Evolutionary conservation across 2,329 filamentous ascomycete genomes (phyloP).

Genomic region (Penicillium sp.): DNA sequence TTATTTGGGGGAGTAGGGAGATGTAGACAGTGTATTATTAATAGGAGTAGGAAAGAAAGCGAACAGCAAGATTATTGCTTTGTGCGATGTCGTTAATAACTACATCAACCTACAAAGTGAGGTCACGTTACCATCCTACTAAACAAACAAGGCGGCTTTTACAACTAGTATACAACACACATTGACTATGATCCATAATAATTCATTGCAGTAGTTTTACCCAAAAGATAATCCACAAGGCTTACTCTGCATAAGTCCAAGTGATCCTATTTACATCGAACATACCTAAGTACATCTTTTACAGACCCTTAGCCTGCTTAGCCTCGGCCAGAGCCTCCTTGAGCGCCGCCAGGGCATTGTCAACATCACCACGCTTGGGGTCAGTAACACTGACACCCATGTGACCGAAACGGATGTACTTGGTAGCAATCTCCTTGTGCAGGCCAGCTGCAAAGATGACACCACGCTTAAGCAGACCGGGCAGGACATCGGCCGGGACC

Average conservation of each 20-base stretch:
- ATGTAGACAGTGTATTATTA: neutral
- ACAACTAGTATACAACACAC: neutral
- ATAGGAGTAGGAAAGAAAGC: neutral
- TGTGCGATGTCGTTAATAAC: neutral
- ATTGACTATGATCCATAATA: conserved; percentile 6
- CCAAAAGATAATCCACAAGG: neutral
- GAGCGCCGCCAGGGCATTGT: conserved; percentile 77
- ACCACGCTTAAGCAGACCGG: conserved; percentile 79
- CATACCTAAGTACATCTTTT: conserved; percentile 8
- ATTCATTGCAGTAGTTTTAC: conserved; percentile 6
- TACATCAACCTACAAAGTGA: neutral
- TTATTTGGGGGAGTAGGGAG: neutral
- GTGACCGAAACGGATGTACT: conserved; percentile 94
- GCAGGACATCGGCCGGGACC: conserved; percentile 77
- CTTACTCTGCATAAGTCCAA: neutral
- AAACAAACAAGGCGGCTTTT: neutral
- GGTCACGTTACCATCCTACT: neutral
- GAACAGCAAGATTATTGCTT: neutral
- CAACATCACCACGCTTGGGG: conserved; percentile 74
- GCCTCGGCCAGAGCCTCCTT: conserved; percentile 72
- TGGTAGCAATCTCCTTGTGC: conserved; percentile 90
- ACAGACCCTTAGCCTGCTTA: conserved; percentile 58
- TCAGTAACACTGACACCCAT: conserved; percentile 95
- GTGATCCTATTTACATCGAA: conserved; percentile 7
- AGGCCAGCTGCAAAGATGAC: conserved; percentile 93